A percentile compares a stretch with the other conserved stretches of the same genome.
Evolutionary conservation across 345 rosid genomes (phyloP).

Genomic region (Tarenaya hassleriana): DNA sequence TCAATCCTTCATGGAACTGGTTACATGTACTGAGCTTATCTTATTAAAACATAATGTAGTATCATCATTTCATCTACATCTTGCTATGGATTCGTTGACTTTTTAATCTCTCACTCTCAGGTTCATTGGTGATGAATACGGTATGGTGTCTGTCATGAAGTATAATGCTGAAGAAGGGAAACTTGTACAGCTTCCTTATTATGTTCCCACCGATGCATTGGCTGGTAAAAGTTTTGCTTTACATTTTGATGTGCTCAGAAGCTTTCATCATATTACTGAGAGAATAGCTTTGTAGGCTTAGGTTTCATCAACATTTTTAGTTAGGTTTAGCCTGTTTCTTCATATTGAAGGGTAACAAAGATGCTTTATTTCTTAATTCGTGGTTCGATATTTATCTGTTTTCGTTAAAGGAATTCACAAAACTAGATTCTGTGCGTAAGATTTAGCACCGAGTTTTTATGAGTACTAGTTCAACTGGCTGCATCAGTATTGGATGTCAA

Average conservation of each 20-base stretch:
- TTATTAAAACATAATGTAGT: not conserved
- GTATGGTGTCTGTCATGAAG: slow-evolving; percentile 59
- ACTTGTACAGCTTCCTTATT: slow-evolving; percentile 53
- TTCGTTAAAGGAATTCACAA: no score
- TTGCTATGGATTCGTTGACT: not conserved
- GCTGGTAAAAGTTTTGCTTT: slow-evolving; percentile 42
- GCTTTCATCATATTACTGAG: slow-evolving; percentile 3
- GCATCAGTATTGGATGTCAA: no score
- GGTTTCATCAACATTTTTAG: no score
- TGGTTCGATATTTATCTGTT: no score
- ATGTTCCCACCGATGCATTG: slow-evolving; percentile 53
- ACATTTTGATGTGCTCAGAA: slow-evolving; percentile 5
- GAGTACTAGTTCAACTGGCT: no score
- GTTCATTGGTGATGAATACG: slow-evolving; percentile 80
- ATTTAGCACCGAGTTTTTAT: no score
- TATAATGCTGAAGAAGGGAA: slow-evolving; percentile 46
- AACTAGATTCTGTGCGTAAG: no score
- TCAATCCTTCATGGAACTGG: slow-evolving; percentile 60
- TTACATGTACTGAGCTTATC: slow-evolving; percentile 55
- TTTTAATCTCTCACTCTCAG: slow-evolving; percentile 31
- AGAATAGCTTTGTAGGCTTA: no score
- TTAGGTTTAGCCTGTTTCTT: not conserved
- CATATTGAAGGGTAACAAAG: slow-evolving; percentile 4
- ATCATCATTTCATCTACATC: no score
- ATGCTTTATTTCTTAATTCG: no score